These are phyloP conservation scores for Nannochloris sp. DNA, from an alignment of 139 green algal species.

Conservation along the genomic window DNA sequence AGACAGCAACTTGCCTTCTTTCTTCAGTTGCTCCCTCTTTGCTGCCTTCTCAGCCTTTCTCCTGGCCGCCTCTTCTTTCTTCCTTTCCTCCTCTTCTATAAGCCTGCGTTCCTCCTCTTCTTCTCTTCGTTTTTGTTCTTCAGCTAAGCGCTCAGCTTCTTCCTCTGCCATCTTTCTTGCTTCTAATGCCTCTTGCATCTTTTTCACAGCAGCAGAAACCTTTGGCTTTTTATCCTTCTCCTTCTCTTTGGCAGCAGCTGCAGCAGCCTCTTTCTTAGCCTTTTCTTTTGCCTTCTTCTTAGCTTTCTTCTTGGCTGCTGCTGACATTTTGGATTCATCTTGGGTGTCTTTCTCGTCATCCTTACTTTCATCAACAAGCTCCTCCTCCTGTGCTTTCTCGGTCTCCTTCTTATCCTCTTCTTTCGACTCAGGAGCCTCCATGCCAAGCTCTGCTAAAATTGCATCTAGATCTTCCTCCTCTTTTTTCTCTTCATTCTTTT, in stretches of 20 bases:
- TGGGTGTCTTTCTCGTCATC: conserved; percentile 15
- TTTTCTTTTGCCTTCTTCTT: conserved; percentile 62
- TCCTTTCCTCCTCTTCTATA: conserved; percentile 54
- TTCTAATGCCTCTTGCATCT: conserved; percentile 71
- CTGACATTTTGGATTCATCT: conserved; percentile 34
- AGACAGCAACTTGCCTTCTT: conserved; percentile 78
- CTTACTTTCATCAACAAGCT: conserved; percentile 8
- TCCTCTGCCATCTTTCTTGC: conserved; percentile 49
- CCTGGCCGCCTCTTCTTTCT: conserved; percentile 57
- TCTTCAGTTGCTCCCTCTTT: conserved; percentile 64
- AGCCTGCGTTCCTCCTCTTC: conserved; percentile 53
- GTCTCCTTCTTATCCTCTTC: conserved; percentile 12
- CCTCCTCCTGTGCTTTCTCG: conserved; percentile 14
- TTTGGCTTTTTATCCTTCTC: conserved; percentile 38
- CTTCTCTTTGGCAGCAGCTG: conserved; percentile 20
- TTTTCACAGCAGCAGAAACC: conserved; percentile 59
- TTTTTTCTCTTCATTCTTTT: conserved; percentile 42
- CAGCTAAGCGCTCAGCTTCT: conserved; percentile 40
- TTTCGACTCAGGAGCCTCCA: conserved; percentile 7
- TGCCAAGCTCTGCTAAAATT: conserved; percentile 51
- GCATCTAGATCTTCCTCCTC: conserved; percentile 66
- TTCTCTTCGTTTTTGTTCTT: conserved; percentile 41
- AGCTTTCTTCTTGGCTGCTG: conserved; percentile 40
- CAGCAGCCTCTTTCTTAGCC: conserved; percentile 35
- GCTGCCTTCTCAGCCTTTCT: conserved; percentile 51